These are phyloP conservation scores for Acanthamoeba lugdunensis DNA, from an alignment of 208 protist species.

Conservation along the genomic window DNA sequence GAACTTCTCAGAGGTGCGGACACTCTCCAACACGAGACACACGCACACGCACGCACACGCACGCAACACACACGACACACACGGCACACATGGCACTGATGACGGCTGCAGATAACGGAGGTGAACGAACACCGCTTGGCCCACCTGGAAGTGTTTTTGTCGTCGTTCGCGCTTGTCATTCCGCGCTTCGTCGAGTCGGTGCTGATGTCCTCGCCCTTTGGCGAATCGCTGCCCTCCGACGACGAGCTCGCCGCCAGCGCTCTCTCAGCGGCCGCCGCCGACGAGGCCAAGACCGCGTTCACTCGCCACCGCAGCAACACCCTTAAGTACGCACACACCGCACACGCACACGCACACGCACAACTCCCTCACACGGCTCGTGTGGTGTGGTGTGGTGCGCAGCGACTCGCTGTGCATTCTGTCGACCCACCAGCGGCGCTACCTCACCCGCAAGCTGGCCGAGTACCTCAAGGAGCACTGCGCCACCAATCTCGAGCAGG, in stretches of 20 bases:
- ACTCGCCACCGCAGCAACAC: not conserved
- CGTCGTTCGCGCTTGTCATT: slow-evolving; percentile 20
- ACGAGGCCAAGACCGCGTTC: not conserved
- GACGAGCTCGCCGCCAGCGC: not conserved
- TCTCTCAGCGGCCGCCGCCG: not conserved
- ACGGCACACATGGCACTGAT: no score
- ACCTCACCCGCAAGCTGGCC: not conserved
- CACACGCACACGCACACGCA: no score
- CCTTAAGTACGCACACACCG: not conserved
- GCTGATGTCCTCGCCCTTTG: slow-evolving; percentile 48
- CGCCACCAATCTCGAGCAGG: not conserved
- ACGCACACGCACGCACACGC: no score
- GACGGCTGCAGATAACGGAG: not conserved
- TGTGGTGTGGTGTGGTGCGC: not conserved
- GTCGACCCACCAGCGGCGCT: not conserved
- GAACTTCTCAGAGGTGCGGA: not conserved
- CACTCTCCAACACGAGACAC: not conserved
- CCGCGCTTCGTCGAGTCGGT: slow-evolving; percentile 21
- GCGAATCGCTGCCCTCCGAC: not conserved
- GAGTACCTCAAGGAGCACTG: slow-evolving; percentile 7
- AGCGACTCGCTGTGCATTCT: slow-evolving; percentile 13
- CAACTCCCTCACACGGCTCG: no score
- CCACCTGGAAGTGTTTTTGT: slow-evolving; percentile 29
- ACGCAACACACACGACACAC: no score
- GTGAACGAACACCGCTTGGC: not conserved